Base-by-base conservation (phyloP, 2,329 filamentous ascomycete species). In the Exophiala sp. region DNA sequence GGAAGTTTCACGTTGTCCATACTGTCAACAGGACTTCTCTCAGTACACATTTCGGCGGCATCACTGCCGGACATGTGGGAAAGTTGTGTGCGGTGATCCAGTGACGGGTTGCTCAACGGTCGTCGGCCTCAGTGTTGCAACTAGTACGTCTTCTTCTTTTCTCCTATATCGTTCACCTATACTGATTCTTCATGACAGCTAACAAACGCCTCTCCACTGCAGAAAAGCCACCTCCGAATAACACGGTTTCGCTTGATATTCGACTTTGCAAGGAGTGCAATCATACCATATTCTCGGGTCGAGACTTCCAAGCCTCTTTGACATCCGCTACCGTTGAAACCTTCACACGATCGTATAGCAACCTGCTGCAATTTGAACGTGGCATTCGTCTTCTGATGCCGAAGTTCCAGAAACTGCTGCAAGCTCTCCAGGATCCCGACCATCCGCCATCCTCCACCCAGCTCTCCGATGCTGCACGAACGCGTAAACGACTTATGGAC, bases 1-100 rank as follows among this genome's bases (percentile, higher is more conserved):
- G 0, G 82, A 78, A 32, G 91, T 99, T 5, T 59, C 78, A 1
- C 85, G 85, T 60, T 99, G 94, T 67, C 94, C 94, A 0, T 96
- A 96, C 66, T 99, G 94, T 65, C 89, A 95, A 66, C 94, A 99
- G 65, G 90, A 96, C 52, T 99, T 99, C 70, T 87, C 90, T 1
- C 87, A 86, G 11, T 97, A 96, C 81, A 88, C 90, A 1, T 95
- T 97, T 66, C 83, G 94, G 64, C 79, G 94, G 62, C 94, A 97
- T 69, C 94, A 99, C 71, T 99, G 94, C 71, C 83, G 94, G 50
- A 86, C 95, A 71, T 99, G 94, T 65, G 94, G 94, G 3, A 83
- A 87, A 40, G 91, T 99, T 0, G 90, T 99, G 0, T 99, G 94
- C 67, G 90, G 90, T 10, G 94, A 99, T 70, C 82, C 82, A 0